These are phyloP conservation scores for Adansonia digitata DNA, from an alignment of 345 rosid species.

Conservation along the genomic window DNA sequence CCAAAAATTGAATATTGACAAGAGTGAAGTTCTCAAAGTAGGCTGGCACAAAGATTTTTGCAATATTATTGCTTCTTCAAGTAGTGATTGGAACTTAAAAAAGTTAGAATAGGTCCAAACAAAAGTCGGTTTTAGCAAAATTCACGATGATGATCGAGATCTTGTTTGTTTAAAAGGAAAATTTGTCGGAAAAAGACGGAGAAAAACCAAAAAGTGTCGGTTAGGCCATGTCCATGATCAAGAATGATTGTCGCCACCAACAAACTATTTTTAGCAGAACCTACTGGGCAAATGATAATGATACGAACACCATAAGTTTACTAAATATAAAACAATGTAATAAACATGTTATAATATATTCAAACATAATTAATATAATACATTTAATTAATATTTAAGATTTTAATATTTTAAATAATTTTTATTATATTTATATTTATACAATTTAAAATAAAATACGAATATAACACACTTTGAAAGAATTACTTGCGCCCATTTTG, in stretches of 20 bases:
- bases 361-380: too few relatives aligned
- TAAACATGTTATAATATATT: too few relatives aligned
- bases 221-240: not conserved
- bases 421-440: too few relatives aligned
- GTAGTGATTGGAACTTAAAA: not conserved
- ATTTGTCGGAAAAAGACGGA: not conserved
- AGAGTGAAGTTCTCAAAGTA: not conserved
- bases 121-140: not conserved
- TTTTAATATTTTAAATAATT: too few relatives aligned
- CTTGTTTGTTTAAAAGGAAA: constrained; percentile 2
- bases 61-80: not conserved
- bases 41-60: not conserved
- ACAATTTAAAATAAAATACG: too few relatives aligned
- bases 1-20: not conserved
- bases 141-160: not conserved
- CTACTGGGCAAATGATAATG: not conserved
- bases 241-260: not conserved
- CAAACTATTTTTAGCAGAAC: not conserved
- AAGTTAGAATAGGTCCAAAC: not conserved
- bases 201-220: not conserved
- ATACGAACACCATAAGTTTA: too few relatives aligned
- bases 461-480: too few relatives aligned
- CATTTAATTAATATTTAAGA: too few relatives aligned
- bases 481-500: too few relatives aligned
- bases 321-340: too few relatives aligned